A percentile compares a stretch with the other conserved stretches of the same genome.
These are phyloP conservation scores for Elongisporangium prolatum DNA, from an alignment of 352 stramenopile species.

Conservation along the genomic window DNA sequence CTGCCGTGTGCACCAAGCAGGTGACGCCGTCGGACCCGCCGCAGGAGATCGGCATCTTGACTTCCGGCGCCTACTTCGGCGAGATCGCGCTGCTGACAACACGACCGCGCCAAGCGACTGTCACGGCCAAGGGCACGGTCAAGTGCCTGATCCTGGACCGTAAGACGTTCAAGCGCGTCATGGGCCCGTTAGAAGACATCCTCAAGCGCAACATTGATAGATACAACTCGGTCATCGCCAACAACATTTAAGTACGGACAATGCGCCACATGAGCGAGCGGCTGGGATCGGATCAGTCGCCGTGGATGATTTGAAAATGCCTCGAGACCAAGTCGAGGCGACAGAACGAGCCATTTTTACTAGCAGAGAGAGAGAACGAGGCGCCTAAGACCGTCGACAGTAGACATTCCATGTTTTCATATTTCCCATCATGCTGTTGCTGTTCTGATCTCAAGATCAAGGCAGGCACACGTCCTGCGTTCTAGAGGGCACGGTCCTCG, in stretches of 20 bases:
- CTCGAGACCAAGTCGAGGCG: background rate
- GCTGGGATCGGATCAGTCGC: background rate
- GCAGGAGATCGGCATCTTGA: slow-evolving; percentile 86
- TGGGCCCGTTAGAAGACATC: slow-evolving; percentile 87
- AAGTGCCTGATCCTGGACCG: slow-evolving; percentile 91
- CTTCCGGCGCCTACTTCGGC: slow-evolving; percentile 93
- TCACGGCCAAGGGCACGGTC: slow-evolving; percentile 79
- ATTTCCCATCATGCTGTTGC: background rate
- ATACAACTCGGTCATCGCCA: slow-evolving; percentile 88
- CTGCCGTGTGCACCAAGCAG: slow-evolving; percentile 80
- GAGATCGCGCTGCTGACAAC: slow-evolving; percentile 94
- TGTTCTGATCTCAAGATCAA: background rate
- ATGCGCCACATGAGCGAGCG: too few species aligned
- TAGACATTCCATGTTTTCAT: background rate
- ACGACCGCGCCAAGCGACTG: slow-evolving; percentile 88
- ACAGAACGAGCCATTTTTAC: background rate
- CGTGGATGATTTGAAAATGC: background rate
- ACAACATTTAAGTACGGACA: slow-evolving; percentile 79
- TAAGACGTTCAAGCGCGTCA: slow-evolving; percentile 90
- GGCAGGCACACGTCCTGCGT: background rate
- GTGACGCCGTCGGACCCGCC: slow-evolving; percentile 59
- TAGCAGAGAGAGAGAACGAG: background rate
- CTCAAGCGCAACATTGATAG: slow-evolving; percentile 90
- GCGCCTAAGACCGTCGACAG: background rate
- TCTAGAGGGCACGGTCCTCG: background rate